Base-by-base conservation (phyloP, 257 asterid genomes). In the Voacanga thouarsii region DNA sequence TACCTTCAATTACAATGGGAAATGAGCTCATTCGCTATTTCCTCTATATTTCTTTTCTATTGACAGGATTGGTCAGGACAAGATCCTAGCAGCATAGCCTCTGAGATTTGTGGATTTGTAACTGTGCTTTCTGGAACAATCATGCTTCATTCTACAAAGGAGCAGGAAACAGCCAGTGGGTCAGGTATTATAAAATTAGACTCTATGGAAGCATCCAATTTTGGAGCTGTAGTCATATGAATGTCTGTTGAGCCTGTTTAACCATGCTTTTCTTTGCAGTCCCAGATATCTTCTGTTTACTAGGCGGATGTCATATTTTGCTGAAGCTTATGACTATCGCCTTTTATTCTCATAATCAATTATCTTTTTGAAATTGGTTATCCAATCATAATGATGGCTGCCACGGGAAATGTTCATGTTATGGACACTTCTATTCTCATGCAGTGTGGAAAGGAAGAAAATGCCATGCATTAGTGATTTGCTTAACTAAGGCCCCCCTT, bases 21-120 rank as follows among this genome's bases (percentile, higher is more conserved):
- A 76, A 18, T 72, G 75, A 45, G 63, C 50, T 44, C 51, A 44
- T 72, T 56, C 28, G 75, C 57, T 7, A 7, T 64, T 1, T 74
- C 55, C 59, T 69, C 24, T 26, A 26, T 47, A 26, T 9, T 41
- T 21, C 53, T 11, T 39, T 68, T 44, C 33, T 41, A 44, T 78
- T 68, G 75, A 60, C 83, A 93, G 97, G 97, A 93, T 59, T 93
- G 97, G 97, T 89, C 96, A 2, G 97, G 95, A 64, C 95, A 90
- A 82, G 78, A 90, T 59, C 84, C 74, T 43, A 92, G 90, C 83
- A 89, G 92, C 89, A 83, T 89, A 75, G 84, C 86, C 49, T 88
- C 94, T 51, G 98, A 93, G 84, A 61, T 87, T 37, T 88, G 92
- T 78, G 96, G 95, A 76, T 92, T 89, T 69, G 78, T 89, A 67